phyloP scores from a whole-genome alignment of 495 filamentous ascomycete genomes.

The Lepraria neglecta region DNA sequence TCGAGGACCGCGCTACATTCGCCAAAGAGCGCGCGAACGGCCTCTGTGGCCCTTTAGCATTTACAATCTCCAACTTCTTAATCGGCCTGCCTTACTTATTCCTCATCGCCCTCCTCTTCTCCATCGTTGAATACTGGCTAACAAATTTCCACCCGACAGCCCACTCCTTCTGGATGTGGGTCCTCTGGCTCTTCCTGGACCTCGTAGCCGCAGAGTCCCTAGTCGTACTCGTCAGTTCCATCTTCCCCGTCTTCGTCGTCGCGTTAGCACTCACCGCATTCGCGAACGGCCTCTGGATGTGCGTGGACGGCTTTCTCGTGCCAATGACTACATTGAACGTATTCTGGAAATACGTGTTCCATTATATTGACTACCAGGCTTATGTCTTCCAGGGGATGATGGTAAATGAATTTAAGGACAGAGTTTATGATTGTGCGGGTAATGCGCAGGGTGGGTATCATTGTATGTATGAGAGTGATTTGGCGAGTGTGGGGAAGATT shows the following conservation, averaged over 20 bases:
- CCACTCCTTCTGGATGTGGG: conserved; percentile 65
- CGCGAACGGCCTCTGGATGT: conserved; percentile 84
- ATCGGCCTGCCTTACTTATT: conserved; percentile 77
- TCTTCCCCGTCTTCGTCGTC: conserved; percentile 74
- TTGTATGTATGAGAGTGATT: conserved; percentile 62
- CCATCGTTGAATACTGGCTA: conserved; percentile 70
- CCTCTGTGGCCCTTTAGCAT: conserved; percentile 64
- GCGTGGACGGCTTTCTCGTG: conserved; percentile 75
- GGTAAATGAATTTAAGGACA: conserved; percentile 69
- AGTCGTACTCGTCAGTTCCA: conserved; percentile 64
- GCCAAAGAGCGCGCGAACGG: conserved; percentile 77
- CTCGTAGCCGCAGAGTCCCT: conserved; percentile 73
- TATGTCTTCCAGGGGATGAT: conserved; percentile 90
- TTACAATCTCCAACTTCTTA: conserved; percentile 71
- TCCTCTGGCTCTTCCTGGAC: conserved; percentile 83
- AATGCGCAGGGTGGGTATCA: conserved; percentile 36
- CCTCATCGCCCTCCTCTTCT: conserved; percentile 67
- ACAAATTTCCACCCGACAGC: conserved; percentile 64
- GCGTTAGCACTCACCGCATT: conserved; percentile 70
- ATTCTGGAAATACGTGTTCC: conserved; percentile 79
- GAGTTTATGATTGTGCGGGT: conserved; percentile 52
- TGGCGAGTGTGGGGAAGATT: conserved; percentile 60
- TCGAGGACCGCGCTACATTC: conserved; percentile 69
- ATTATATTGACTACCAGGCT: conserved; percentile 76
- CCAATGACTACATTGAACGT: conserved; percentile 60